Evolutionary conservation across 768 basidiomycete species (phyloP).

Genomic region (Termitomyces sp.): DNA sequence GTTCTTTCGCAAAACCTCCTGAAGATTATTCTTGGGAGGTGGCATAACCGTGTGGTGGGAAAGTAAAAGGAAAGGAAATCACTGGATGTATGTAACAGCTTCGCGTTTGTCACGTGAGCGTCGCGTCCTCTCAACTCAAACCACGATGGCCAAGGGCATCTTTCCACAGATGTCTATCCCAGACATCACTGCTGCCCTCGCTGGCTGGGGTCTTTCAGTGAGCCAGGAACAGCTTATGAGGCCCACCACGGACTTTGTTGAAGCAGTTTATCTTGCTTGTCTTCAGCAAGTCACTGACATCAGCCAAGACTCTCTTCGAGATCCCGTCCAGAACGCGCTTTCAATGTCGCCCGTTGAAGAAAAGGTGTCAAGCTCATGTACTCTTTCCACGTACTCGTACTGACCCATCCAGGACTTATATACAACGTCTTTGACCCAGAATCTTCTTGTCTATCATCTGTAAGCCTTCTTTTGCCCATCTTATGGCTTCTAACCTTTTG

Average conservation of each 20-base stretch:
- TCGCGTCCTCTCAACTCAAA: not conserved
- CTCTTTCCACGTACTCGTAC: not conserved
- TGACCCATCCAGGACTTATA: constrained; percentile 58
- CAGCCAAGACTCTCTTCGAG: constrained; percentile 52
- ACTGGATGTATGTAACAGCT: constrained; percentile 3
- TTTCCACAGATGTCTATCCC: constrained; percentile 63
- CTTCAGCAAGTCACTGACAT: constrained; percentile 70
- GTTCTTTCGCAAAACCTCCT: constrained; percentile 31
- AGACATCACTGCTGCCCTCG: constrained; percentile 64
- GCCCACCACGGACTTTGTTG: constrained; percentile 70
- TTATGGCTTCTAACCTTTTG: constrained; percentile 2
- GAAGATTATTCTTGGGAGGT: constrained; percentile 34
- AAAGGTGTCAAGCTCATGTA: constrained; percentile 36
- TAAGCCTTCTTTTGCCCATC: constrained; percentile 25
- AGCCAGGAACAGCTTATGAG: constrained; percentile 63
- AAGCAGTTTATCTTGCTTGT: constrained; percentile 65
- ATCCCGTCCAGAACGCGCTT: constrained; percentile 55
- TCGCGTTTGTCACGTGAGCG: constrained; percentile 3
- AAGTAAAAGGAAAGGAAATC: not conserved
- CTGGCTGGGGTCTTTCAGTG: constrained; percentile 66
- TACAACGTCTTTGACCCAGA: constrained; percentile 51
- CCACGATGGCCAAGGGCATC: constrained; percentile 42
- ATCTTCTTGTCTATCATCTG: constrained; percentile 71
- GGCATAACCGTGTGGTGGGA: constrained; percentile 14
- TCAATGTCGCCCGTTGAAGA: constrained; percentile 47